phyloP scores from a whole-genome alignment of 305 asterid genomes.

The Vinca major region DNA sequence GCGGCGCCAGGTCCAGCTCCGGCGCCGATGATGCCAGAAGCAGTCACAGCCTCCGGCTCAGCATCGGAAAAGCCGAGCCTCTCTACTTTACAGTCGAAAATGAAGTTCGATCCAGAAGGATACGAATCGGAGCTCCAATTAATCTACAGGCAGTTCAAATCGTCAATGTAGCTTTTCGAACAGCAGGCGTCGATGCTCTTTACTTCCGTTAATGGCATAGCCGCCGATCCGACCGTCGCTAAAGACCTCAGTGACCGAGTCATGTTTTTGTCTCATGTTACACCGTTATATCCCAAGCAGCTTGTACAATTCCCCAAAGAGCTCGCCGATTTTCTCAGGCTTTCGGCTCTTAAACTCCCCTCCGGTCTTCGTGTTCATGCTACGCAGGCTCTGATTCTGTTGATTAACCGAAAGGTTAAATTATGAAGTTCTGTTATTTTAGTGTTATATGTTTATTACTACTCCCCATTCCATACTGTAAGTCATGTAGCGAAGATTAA shows the following conservation, averaged over 20 bases:
- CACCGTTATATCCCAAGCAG: slow-evolving; percentile 54
- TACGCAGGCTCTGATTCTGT: slow-evolving; percentile 64
- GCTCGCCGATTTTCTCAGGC: slow-evolving; percentile 46
- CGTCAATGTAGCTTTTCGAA: slow-evolving; percentile 63
- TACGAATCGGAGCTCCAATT: slow-evolving; percentile 53
- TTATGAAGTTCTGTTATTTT: not conserved
- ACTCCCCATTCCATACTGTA: not conserved
- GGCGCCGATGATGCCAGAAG: slow-evolving; percentile 19
- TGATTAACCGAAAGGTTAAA: slow-evolving; percentile 60
- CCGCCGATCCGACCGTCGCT: slow-evolving; percentile 51
- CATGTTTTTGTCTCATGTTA: slow-evolving; percentile 72
- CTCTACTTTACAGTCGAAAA: slow-evolving; percentile 56
- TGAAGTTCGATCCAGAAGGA: slow-evolving; percentile 85
- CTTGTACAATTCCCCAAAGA: slow-evolving; percentile 49
- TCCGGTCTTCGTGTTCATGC: slow-evolving; percentile 62
- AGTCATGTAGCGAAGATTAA: too few relatives aligned
- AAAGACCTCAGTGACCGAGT: slow-evolving; percentile 71
- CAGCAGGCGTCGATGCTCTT: slow-evolving; percentile 74
- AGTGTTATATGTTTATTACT: not conserved
- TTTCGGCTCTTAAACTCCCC: slow-evolving; percentile 49
- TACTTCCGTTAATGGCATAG: slow-evolving; percentile 66
- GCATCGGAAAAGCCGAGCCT: slow-evolving; percentile 54
- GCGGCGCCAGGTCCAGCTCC: slow-evolving; percentile 5
- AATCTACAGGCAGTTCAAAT: slow-evolving; percentile 64
- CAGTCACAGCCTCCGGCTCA: slow-evolving; percentile 47